Evolutionary conservation across 139 green algal genomes (phyloP), one percentile per base, ranked within the genome.

Genomic region (Tetradesmus obliquus): DNA sequence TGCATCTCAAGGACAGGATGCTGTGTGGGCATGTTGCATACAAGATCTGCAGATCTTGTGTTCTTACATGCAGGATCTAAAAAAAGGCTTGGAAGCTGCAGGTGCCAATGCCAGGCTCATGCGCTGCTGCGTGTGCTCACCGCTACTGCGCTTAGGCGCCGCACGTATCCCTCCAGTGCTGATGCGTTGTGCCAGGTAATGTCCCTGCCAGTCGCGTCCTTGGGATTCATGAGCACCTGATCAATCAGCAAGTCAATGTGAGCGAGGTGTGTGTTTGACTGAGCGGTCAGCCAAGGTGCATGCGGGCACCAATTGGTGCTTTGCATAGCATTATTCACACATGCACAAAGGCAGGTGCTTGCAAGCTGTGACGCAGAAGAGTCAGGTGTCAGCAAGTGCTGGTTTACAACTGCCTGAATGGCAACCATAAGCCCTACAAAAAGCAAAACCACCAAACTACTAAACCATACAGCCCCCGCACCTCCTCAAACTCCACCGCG

Each of bases 141-240:
- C 12, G 89, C 88, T 32, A 91, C 88, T 17, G 92, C 94, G 62
- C 93, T 96, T 45, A 96, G 94, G 3, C 94, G 94, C 2, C 87
- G 88, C 13, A 97, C 94, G 90, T 98, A 98, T 20, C 93, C 94
- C 53, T 98, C 96, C 82, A 98, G 92, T 1, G 96, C 95, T 5
- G 90, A 93, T 8, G 94, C 92, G 79, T 96, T 98, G 86, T 92
- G 91, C 97, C 97, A 98, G 0, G 96, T 98, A 92, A 98, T 96
- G 57, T 96, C 92, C 72, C 95, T 94, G 76, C 96, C 96, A 89
- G 96, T 92, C 6, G 87, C 93, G 74, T 98, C 96, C 69, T 93
- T 95, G 17, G 96, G 96, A 87, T 96, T 97, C 83, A 94, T 96
- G 20, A 98, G 87, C 60, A 97, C 95, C 93, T 96, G 76, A 32